Evolutionary conservation across 495 filamentous ascomycete species (phyloP).

Genomic region (Glutinoglossum americanum): DNA sequence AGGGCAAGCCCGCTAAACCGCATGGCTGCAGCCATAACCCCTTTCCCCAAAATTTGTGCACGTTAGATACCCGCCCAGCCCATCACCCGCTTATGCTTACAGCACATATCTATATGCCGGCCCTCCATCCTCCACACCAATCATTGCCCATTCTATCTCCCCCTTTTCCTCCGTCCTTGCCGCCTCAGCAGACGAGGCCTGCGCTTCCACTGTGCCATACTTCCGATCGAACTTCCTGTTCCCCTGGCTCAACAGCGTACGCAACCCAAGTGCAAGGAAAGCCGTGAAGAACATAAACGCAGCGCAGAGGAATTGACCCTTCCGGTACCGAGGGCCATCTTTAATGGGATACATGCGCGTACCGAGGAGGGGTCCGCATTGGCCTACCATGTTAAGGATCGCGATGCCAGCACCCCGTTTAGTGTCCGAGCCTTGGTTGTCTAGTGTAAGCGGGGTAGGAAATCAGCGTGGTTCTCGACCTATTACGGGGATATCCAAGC

Average conservation of each 20-base stretch:
- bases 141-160: too few relatives aligned
- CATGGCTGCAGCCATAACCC: too few relatives aligned
- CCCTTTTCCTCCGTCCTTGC: too few relatives aligned
- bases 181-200: too few relatives aligned
- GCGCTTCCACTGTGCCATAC: constrained; percentile 14
- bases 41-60: too few relatives aligned
- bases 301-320: constrained; percentile 45
- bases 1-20: too few relatives aligned
- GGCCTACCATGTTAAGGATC: constrained; percentile 47
- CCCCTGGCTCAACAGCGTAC: constrained; percentile 36
- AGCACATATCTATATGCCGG: not conserved
- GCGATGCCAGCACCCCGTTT: constrained; percentile 49
- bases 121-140: too few relatives aligned
- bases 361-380: constrained; percentile 50
- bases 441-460: constrained; percentile 20
- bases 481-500: too few relatives aligned
- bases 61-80: too few relatives aligned
- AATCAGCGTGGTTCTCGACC: constrained; percentile 22
- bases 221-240: constrained; percentile 35
- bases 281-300: constrained; percentile 51
- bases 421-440: constrained; percentile 54
- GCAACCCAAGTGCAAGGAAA: constrained; percentile 30
- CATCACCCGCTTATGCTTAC: too few relatives aligned
- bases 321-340: constrained; percentile 40
- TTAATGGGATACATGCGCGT: constrained; percentile 41